Evolutionary conservation across 805 yeast species (phyloP), one percentile per base, ranked within the genome.

Genomic region (Candida vaughaniae): DNA sequence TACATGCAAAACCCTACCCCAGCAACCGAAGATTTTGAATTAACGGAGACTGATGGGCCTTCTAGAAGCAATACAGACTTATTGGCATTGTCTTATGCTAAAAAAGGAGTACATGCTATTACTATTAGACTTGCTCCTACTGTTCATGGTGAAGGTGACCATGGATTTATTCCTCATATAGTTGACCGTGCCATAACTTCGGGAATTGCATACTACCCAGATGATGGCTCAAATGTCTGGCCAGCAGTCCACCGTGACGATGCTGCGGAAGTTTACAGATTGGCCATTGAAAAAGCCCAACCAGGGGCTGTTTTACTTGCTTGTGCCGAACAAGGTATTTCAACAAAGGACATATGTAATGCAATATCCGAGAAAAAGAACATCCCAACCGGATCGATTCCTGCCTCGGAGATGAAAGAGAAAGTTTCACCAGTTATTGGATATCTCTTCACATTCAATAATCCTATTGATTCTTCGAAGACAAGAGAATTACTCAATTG

Each of bases 201-300:
- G 4, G 63, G 63, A 2, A 50, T 51, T 19, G 58, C 64, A 8
- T 41, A 56, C 5, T 68, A 61, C 47, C 46, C 61, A 7, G 74
- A 69, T 9, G 64, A 56, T 22, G 37, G 42, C 10, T 12, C 25
- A 9, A 55, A 51, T 36, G 34, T 26, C 5, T 65, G 68, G 67
- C 37, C 62, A 2, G 58, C 63, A 5, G 60, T 55, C 25, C 50
- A 58, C 34, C 48, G 49, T 7, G 16, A 22, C 3, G 73, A 67
- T 49, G 61, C 56, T 12, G 71, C 68, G 10, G 35, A 15, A 4
- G 30, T 62, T 15, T 64, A 37, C 30, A 20, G 23, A 25, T 31
- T 36, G 15, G 31, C 27, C 6, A 14, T 16, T 14, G 39, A 36
- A 25, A 30, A 36, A 10, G 22, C 39, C 3, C 3, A 14, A 3